These are phyloP conservation scores for Kodamaea fungicola DNA, from an alignment of 1,139 yeast species.

Conservation along the genomic window DNA sequence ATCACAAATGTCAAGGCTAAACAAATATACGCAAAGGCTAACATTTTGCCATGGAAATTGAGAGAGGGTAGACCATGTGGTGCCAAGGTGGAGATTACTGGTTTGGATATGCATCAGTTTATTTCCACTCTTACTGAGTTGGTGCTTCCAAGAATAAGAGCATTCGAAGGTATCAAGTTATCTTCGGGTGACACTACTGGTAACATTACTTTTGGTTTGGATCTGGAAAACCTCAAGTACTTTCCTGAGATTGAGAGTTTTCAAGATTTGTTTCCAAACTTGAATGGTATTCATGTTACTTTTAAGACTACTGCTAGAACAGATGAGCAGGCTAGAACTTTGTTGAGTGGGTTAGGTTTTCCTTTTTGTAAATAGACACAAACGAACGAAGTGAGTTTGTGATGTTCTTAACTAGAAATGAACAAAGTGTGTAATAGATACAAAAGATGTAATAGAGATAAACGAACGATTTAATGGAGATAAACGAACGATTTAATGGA, in stretches of 20 bases:
- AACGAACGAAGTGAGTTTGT: neutral
- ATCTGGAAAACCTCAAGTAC: constrained; percentile 68
- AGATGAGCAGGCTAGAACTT: constrained; percentile 86
- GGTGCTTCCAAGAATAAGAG: constrained; percentile 90
- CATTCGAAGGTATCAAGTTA: constrained; percentile 74
- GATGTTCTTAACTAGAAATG: neutral
- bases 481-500: too few species aligned
- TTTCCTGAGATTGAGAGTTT: constrained; percentile 94
- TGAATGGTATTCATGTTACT: constrained; percentile 84
- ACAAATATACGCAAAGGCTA: constrained; percentile 68
- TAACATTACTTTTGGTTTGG: constrained; percentile 80
- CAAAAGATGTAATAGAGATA: too few species aligned
- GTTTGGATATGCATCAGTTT: constrained; percentile 84
- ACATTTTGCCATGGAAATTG: constrained; percentile 83
- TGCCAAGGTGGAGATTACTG: constrained; percentile 74
- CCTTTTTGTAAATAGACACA: constrained; percentile 46
- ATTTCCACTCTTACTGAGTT: constrained; percentile 82
- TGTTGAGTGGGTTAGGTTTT: constrained; percentile 78
- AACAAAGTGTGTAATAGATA: too few species aligned
- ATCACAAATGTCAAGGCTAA: constrained; percentile 87
- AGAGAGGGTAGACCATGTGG: constrained; percentile 92
- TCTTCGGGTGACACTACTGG: constrained; percentile 83
- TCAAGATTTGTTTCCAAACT: constrained; percentile 85
- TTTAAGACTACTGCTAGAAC: constrained; percentile 87
- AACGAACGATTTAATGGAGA: too few species aligned